These are phyloP conservation scores for Dothiorella sarmentorum DNA, from an alignment of 2,329 filamentous ascomycete species.

Conservation along the genomic window DNA sequence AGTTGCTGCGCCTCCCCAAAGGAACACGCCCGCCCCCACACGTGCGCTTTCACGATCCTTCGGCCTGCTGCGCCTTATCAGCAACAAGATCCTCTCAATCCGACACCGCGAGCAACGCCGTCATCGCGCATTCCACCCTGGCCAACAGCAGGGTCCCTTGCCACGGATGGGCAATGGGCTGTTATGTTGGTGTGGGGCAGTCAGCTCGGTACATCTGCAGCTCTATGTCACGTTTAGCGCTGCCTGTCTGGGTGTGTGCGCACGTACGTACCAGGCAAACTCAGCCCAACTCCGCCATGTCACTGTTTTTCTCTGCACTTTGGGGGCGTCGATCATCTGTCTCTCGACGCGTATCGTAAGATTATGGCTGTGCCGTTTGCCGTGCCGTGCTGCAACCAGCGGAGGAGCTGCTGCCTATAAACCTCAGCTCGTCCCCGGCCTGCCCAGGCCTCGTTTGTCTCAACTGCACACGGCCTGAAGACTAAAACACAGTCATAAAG, in stretches of 20 bases:
- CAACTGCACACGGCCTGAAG: not conserved
- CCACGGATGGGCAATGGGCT: not conserved
- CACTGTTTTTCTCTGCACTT: not conserved
- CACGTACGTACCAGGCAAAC: not conserved
- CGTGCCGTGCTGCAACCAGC: not conserved
- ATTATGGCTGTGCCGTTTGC: not conserved
- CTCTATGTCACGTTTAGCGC: slow-evolving; percentile 1
- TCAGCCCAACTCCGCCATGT: slow-evolving; percentile 14
- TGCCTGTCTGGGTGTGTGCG: not conserved
- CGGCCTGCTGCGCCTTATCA: too few species aligned
- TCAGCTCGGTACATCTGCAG: slow-evolving; percentile 1
- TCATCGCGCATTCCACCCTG: not conserved
- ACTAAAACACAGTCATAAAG: not conserved
- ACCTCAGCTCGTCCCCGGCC: not conserved
- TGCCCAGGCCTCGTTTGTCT: not conserved
- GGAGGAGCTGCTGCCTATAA: not conserved
- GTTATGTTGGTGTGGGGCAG: not conserved
- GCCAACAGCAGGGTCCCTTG: not conserved
- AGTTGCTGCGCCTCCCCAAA: too few species aligned
- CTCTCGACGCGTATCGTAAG: slow-evolving; percentile 1
- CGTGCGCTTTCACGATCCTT: too few species aligned
- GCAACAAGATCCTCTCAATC: too few species aligned
- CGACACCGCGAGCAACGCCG: too few species aligned
- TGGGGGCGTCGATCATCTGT: not conserved
- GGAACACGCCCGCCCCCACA: too few species aligned